Conservation (phyloP, 2,329 filamentous ascomycete genomes). For the Calonectria crousiana region DNA sequence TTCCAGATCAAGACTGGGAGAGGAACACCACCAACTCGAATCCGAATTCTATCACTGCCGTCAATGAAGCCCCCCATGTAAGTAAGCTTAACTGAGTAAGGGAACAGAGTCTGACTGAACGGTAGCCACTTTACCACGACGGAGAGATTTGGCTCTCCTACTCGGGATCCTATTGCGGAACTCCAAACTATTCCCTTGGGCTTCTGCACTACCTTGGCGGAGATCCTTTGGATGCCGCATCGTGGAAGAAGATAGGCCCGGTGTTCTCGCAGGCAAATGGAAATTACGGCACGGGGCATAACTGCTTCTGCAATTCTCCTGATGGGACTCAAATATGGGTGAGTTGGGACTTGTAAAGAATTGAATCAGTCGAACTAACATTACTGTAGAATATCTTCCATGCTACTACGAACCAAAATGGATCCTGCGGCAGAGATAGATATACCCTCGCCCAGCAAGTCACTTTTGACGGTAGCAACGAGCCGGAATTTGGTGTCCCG, state of each 20-base stretch:
- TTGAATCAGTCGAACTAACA: neutral
- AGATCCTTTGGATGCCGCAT: neutral
- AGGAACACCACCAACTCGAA: neutral
- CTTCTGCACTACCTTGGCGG: neutral
- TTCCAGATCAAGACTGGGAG: neutral
- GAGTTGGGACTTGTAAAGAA: neutral
- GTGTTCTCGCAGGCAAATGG: neutral
- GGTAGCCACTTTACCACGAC: neutral
- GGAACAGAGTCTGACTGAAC: neutral
- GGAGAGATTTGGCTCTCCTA: neutral
- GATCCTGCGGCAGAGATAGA: neutral
- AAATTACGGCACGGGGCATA: neutral
- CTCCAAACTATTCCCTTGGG: neutral
- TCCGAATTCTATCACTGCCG: neutral
- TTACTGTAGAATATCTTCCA: neutral
- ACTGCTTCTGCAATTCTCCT: neutral
- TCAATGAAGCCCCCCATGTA: neutral
- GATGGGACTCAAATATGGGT: conserved; percentile 2
- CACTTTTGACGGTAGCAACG: neutral
- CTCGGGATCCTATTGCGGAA: neutral
- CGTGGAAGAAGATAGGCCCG: neutral
- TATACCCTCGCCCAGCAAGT: neutral
- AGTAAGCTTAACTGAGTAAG: neutral
- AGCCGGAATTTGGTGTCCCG: neutral
- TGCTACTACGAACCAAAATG: neutral